These are phyloP conservation scores for Hydnomerulius pinastri DNA, from an alignment of 768 basidiomycete genomes.

Conservation along the genomic window DNA sequence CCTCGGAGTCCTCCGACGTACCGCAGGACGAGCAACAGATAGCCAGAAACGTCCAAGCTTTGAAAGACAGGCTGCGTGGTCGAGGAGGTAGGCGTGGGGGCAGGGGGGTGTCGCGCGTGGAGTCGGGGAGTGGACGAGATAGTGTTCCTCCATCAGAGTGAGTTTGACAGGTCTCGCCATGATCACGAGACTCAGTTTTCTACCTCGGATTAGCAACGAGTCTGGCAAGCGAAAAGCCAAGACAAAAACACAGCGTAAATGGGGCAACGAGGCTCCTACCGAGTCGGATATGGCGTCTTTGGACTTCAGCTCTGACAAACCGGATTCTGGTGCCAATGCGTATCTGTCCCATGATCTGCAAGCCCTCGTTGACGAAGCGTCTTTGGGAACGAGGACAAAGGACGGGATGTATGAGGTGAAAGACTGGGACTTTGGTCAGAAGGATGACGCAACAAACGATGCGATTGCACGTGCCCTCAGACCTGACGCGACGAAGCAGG, in stretches of 20 bases:
- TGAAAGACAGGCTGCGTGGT: constrained; percentile 83
- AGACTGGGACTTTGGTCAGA: constrained; percentile 79
- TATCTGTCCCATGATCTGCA: constrained; percentile 51
- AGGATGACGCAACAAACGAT: constrained; percentile 46
- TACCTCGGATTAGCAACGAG: constrained; percentile 56
- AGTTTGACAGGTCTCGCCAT: constrained; percentile 25
- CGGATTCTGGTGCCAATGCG: constrained; percentile 34
- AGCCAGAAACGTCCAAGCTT: constrained; percentile 85
- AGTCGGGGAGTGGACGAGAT: constrained; percentile 59
- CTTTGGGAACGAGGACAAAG: constrained; percentile 72
- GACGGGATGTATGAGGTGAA: constrained; percentile 77
- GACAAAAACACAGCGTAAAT: constrained; percentile 81
- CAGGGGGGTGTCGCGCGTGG: constrained; percentile 47
- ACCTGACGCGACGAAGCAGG: constrained; percentile 36
- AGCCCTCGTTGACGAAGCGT: constrained; percentile 65
- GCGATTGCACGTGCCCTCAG: constrained; percentile 63
- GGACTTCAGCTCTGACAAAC: constrained; percentile 77
- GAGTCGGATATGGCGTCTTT: constrained; percentile 92
- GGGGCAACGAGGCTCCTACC: constrained; percentile 81
- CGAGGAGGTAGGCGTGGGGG: constrained; percentile 63
- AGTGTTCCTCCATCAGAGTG: constrained; percentile 73
- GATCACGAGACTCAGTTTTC: neutral
- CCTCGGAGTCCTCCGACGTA: constrained; percentile 48
- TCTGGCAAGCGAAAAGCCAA: constrained; percentile 63
- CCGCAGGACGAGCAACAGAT: constrained; percentile 87